Evolutionary conservation across 2,329 filamentous ascomycete species (phyloP).

Genomic region (Myriosclerotinia scirpicola): DNA sequence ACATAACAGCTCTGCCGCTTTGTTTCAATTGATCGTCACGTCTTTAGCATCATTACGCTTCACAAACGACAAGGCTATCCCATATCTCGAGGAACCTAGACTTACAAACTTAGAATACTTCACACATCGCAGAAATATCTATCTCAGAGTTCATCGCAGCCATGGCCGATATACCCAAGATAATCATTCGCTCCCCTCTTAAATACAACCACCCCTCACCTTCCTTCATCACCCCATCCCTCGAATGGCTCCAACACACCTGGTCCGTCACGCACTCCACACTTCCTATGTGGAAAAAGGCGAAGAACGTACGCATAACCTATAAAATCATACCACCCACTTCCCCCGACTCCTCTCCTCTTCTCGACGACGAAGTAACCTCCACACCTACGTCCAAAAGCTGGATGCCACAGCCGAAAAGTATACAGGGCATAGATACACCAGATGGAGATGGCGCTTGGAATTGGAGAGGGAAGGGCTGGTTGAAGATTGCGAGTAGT

Average conservation of each 20-base stretch:
- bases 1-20: background rate
- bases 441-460: conserved; percentile 50
- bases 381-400: conserved; percentile 54
- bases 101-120: background rate
- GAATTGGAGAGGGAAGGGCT: conserved; percentile 78
- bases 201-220: conserved; percentile 26
- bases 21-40: conserved; percentile 22
- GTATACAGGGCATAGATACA: conserved; percentile 65
- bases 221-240: conserved; percentile 27
- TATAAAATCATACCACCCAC: conserved; percentile 56
- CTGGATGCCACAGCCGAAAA: conserved; percentile 52
- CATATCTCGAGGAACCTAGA: background rate
- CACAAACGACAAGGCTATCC: background rate
- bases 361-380: conserved; percentile 69
- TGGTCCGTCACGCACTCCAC: conserved; percentile 77
- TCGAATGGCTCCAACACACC: conserved; percentile 62
- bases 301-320: conserved; percentile 77
- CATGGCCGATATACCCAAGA: conserved; percentile 2
- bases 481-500: conserved; percentile 67
- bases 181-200: conserved; percentile 25
- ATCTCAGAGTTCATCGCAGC: background rate
- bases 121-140: background rate
- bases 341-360: conserved; percentile 28
- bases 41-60: background rate
- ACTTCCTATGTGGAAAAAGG: conserved; percentile 75